Evolutionary conservation across 2,329 filamentous ascomycete genomes (phyloP).

Genomic region (Diaporthe helianthi): DNA sequence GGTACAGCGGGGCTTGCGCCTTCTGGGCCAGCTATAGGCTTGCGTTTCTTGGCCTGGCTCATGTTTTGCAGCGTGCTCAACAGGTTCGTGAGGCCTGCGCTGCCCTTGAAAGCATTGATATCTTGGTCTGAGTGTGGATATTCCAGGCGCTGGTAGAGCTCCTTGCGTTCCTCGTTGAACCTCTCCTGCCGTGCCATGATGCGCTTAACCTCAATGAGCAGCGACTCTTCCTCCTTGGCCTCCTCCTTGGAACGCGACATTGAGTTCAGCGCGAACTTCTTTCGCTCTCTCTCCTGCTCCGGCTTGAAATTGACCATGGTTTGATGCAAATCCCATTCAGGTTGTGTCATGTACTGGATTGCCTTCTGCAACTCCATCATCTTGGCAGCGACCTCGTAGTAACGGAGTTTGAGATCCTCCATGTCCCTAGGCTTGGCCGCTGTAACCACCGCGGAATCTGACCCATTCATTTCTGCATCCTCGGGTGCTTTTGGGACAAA

Average conservation of each 20-base stretch:
- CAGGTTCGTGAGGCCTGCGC: conserved; percentile 29
- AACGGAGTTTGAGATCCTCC: conserved; percentile 90
- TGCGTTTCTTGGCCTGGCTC: conserved; percentile 90
- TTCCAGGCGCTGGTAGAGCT: conserved; percentile 86
- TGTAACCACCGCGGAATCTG: conserved; percentile 61
- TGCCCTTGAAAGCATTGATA: conserved; percentile 56
- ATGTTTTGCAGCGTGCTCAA: conserved; percentile 70
- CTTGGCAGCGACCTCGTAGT: conserved; percentile 84
- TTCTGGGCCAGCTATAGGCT: conserved; percentile 70
- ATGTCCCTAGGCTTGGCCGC: conserved; percentile 69
- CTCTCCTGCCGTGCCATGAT: conserved; percentile 87
- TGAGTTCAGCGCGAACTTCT: conserved; percentile 82
- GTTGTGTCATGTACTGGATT: conserved; percentile 83
- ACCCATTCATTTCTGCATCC: conserved; percentile 53
- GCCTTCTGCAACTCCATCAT: conserved; percentile 84
- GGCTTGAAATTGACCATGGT: conserved; percentile 88
- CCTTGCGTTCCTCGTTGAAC: conserved; percentile 86
- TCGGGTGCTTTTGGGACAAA: conserved; percentile 60
- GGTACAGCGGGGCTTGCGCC: conserved; percentile 54
- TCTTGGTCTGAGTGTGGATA: conserved; percentile 75
- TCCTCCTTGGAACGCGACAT: conserved; percentile 85
- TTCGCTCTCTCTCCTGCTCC: conserved; percentile 77
- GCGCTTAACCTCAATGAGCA: conserved; percentile 89
- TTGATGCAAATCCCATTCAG: conserved; percentile 84
- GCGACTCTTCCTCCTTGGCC: conserved; percentile 87